These are phyloP conservation scores for Sorghum bicolor DNA, from an alignment of 176 grass and related monocot genomes.

Conservation along the genomic window Sorghum_bicolor_NCBIv3 NC_012871.2:18119501-18120000, in stretches of 20 bases:
- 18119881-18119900: not conserved
- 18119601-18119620: not conserved
- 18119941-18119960: not conserved
- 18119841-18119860: not conserved
- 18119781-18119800: not conserved
- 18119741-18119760: not conserved
- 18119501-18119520: not conserved
- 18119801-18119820: not conserved
- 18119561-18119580: not conserved
- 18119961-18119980: slow-evolving; percentile 10
- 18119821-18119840: not conserved
- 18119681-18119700: slow-evolving; percentile 5
- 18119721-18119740: not conserved
- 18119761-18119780: not conserved
- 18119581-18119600: not conserved
- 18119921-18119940: not conserved
- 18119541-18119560: not conserved
- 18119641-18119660: not conserved
- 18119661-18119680: not conserved
- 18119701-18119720: not conserved
- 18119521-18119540: not conserved
- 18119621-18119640: not conserved
- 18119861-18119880: not conserved
- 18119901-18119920: not conserved
- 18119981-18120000: not conserved